Evolutionary conservation across 2,329 filamentous ascomycete genomes (phyloP).

Genomic region (Capronia epimyces): DNA sequence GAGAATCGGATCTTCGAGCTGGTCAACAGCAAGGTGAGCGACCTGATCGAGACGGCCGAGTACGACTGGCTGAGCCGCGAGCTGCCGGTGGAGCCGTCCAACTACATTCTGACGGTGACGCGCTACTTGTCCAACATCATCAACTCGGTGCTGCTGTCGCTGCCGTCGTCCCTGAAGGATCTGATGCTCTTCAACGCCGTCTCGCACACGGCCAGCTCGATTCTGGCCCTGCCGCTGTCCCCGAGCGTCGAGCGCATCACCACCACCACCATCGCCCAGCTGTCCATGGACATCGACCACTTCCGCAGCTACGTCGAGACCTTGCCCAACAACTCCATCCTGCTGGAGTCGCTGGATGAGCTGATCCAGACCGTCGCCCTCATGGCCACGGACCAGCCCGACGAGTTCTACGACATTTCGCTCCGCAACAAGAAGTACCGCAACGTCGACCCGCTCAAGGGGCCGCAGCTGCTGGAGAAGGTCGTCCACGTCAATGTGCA

Average conservation of each 20-base stretch:
- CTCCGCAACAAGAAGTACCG: constrained; percentile 90
- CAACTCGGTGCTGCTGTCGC: constrained; percentile 83
- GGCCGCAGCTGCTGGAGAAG: constrained; percentile 88
- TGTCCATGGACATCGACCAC: constrained; percentile 78
- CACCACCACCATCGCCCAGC: constrained; percentile 71
- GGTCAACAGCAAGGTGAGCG: constrained; percentile 97
- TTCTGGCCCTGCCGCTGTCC: constrained; percentile 67
- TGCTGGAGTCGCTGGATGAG: constrained; percentile 85
- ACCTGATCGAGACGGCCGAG: constrained; percentile 92
- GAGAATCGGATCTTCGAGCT: constrained; percentile 98
- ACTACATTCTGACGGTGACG: constrained; percentile 93
- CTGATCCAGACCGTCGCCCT: constrained; percentile 86
- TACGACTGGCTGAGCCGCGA: constrained; percentile 76
- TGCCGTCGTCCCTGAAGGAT: constrained; percentile 95
- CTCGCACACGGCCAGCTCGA: constrained; percentile 80
- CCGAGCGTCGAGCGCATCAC: constrained; percentile 79
- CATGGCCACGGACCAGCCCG: constrained; percentile 81
- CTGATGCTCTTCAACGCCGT: constrained; percentile 97
- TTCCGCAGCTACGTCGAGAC: constrained; percentile 80
- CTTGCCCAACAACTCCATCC: constrained; percentile 72
- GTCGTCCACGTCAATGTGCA: constrained; percentile 22
- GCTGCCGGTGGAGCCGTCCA: constrained; percentile 68
- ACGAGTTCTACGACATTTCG: constrained; percentile 92
- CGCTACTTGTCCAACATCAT: constrained; percentile 93
- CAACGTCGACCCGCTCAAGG: constrained; percentile 84